Percentiles rank a stretch among this genome's conserved stretches.
phyloP scores from a whole-genome alignment of 495 filamentous ascomycete species.

The Penicillium bialowiezense region DNA sequence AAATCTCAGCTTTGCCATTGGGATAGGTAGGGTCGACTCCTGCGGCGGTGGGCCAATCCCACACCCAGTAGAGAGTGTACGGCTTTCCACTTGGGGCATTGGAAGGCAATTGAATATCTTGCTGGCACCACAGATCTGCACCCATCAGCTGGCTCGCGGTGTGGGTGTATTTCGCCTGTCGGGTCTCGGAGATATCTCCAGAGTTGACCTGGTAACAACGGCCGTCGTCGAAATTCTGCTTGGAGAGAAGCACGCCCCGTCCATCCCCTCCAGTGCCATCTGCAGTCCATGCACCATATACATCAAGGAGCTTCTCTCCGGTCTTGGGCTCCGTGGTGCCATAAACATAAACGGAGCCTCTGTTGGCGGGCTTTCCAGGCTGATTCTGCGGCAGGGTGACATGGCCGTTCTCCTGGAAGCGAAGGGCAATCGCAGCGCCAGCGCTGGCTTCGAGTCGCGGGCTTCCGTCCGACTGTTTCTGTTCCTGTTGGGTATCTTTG shows the following conservation, averaged over 20 bases:
- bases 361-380: slow-evolving; percentile 60
- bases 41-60: slow-evolving; percentile 75
- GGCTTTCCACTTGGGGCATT: slow-evolving; percentile 50
- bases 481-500: slow-evolving; percentile 48
- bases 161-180: slow-evolving; percentile 51
- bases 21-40: slow-evolving; percentile 43
- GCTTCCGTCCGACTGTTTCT: slow-evolving; percentile 52
- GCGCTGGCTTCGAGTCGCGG: slow-evolving; percentile 64
- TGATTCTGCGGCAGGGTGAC: slow-evolving; percentile 63
- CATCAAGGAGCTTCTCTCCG: slow-evolving; percentile 61
- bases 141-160: slow-evolving; percentile 41
- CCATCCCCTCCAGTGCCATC: slow-evolving; percentile 75
- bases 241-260: slow-evolving; percentile 68
- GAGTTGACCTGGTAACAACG: slow-evolving; percentile 73
- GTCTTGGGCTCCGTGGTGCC: slow-evolving; percentile 66
- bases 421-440: slow-evolving; percentile 67
- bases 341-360: slow-evolving; percentile 78
- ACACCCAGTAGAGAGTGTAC: slow-evolving; percentile 86
- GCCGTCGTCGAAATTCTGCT: slow-evolving; percentile 76
- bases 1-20: slow-evolving; percentile 63
- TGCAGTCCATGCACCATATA: slow-evolving; percentile 70
- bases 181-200: slow-evolving; percentile 48
- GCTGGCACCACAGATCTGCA: slow-evolving; percentile 69
- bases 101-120: slow-evolving; percentile 66
- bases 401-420: slow-evolving; percentile 86